Conservation (phyloP, 495 filamentous ascomycete genomes). For the Aspergillus ostianus region DNA sequence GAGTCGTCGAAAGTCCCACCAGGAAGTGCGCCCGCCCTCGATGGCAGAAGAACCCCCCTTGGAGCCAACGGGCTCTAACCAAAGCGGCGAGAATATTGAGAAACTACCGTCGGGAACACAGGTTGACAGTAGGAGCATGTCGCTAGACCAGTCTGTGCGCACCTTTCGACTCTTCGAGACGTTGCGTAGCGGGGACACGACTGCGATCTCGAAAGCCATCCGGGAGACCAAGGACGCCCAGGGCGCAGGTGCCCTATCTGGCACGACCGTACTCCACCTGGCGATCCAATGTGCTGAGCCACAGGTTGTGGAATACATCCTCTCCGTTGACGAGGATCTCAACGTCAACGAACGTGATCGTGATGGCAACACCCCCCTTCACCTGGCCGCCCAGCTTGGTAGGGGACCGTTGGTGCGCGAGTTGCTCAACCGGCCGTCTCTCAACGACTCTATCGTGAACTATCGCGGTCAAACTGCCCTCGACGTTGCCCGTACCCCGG, state of each 20-base stretch:
- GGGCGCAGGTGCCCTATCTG: conserved; percentile 55
- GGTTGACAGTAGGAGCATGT: conserved; percentile 38
- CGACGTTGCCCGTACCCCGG: conserved; percentile 84
- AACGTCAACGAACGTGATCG: conserved; percentile 89
- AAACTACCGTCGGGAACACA: conserved; percentile 33
- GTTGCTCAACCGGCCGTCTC: conserved; percentile 70
- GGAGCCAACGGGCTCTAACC: conserved; percentile 29
- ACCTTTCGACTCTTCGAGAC: conserved; percentile 94
- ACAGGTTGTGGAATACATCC: conserved; percentile 91
- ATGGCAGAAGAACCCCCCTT: conserved; percentile 25
- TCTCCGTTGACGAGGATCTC: conserved; percentile 64
- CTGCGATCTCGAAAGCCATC: conserved; percentile 84
- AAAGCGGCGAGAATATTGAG: conserved; percentile 31
- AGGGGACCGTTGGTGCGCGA: conserved; percentile 74
- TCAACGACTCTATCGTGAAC: conserved; percentile 91
- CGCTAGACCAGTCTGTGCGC: conserved; percentile 90
- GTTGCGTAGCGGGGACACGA: conserved; percentile 84
- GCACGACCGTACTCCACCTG: conserved; percentile 85
- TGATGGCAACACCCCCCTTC: conserved; percentile 91
- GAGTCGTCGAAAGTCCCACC: conserved; percentile 31
- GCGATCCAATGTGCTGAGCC: conserved; percentile 96
- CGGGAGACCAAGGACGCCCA: conserved; percentile 60
- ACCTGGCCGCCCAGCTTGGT: conserved; percentile 81
- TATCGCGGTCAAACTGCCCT: conserved; percentile 82
- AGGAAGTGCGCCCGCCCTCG: conserved; percentile 25